Evolutionary conservation across 805 yeast genomes (phyloP), one percentile per base, ranked within the genome.

Genomic region (Diddensiella santjacobensis): DNA sequence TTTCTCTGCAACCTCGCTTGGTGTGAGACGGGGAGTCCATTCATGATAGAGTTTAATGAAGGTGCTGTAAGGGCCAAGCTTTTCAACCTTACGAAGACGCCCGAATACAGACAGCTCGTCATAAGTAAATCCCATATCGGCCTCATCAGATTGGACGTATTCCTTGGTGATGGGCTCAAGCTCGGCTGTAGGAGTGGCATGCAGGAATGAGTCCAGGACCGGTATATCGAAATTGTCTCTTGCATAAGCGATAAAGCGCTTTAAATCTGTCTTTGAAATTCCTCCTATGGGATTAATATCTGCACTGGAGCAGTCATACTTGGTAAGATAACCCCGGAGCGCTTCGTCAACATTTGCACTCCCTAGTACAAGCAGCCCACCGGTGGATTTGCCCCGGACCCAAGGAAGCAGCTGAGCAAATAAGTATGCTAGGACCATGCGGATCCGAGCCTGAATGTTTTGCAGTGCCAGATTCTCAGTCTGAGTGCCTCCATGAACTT

Each of bases 251-350:
- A 93, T 93, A 60, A 95, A 93, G 45, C 78, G 73, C 63, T 87
- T 89, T 63, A 93, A 71, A 62, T 95, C 99, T 0, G 89, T 88
- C 64, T 93, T 93, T 13, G 99, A 91, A 38, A 93, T 87, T 30
- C 97, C 96, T n/a, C 99, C 99, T 57, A 93, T 95, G 22, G 99
- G 99, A 63, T 93, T 93, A 51, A 93, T 79, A 69, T 93, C 99
- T 1, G 99, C 99, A 15, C 95, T 83, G 2, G 98, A 90, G 66
- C 97, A 89, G 66, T 93, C 99, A 67, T 93, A 93, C 64, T 93
- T 93, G 6, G 99, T 93, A 61, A 93, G 72, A 61, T 93, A 93
- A 0, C 99, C 99, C 51, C 99, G 74, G 51, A 93, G 71, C 59
- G 96, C 89, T 65, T 93, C 99, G 67, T 93, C 99, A 11, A 93